phyloP scores from a whole-genome alignment of 73 alveolate genomes.

The Tetrahymena elliotti region DNA sequence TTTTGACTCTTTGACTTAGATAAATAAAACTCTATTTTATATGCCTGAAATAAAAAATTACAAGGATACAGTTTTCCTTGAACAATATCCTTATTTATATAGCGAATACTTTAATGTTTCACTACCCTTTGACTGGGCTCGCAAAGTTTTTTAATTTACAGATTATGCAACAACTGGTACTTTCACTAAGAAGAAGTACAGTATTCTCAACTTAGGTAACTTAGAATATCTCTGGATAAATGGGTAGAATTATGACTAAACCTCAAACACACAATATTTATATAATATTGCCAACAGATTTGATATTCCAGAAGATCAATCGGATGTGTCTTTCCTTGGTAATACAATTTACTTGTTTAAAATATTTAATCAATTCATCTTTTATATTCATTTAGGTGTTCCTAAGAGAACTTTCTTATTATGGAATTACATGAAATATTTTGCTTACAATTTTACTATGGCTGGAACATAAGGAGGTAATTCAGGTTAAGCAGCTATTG shows the following conservation, averaged over 20 bases:
- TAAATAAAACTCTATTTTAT: not conserved
- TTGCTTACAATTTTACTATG: not conserved
- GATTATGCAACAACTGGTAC: not conserved
- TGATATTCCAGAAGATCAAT: not conserved
- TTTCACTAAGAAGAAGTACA: not conserved
- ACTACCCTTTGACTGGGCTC: not conserved
- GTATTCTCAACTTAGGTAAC: not conserved
- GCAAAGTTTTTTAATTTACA: not conserved
- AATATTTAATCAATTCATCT: not conserved
- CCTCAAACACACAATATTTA: not conserved
- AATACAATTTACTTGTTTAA: not conserved
- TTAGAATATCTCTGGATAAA: not conserved
- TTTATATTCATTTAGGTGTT: not conserved
- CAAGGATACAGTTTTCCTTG: not conserved
- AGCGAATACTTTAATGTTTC: not conserved
- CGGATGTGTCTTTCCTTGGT: not conserved
- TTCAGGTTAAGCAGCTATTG: not conserved
- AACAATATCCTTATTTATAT: not conserved
- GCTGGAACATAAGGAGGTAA: not conserved
- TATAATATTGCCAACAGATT: not conserved
- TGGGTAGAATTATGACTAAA: not conserved
- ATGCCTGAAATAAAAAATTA: not conserved
- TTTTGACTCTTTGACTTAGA: not conserved
- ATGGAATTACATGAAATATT: not conserved
- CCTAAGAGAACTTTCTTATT: not conserved